Evolutionary conservation across 768 basidiomycete genomes (phyloP).

Genomic region (Pisolithus sp.): DNA sequence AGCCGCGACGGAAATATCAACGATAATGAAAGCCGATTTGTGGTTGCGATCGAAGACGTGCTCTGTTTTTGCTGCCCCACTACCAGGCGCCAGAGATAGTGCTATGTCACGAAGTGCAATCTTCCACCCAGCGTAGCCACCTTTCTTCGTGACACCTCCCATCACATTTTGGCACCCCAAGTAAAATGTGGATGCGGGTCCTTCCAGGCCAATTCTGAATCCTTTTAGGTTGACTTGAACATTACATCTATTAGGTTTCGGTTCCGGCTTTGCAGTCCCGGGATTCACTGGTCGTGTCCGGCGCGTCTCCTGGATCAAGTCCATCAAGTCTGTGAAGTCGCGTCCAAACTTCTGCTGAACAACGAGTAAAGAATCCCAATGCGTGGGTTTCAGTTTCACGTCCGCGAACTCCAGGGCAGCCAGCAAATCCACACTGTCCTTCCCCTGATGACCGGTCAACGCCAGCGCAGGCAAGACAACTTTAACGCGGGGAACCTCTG

Average conservation of each 20-base stretch:
- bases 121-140: constrained; percentile 52
- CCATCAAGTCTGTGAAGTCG: constrained; percentile 77
- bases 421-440: constrained; percentile 41
- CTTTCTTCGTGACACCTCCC: constrained; percentile 47
- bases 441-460: constrained; percentile 52
- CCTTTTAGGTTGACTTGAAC: constrained; percentile 67
- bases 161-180: constrained; percentile 72
- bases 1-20: constrained; percentile 56
- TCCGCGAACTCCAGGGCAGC: constrained; percentile 64
- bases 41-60: constrained; percentile 51
- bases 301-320: constrained; percentile 58
- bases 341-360: constrained; percentile 88
- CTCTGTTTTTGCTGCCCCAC: constrained; percentile 28
- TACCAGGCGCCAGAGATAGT: constrained; percentile 72
- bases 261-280: constrained; percentile 7
- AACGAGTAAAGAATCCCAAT: constrained; percentile 76
- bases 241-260: constrained; percentile 30
- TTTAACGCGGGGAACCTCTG: constrained; percentile 47
- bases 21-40: constrained; percentile 75
- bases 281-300: constrained; percentile 17
- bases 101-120: constrained; percentile 68
- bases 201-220: constrained; percentile 74
- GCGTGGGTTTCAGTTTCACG: constrained; percentile 69
- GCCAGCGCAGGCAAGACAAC: constrained; percentile 62
- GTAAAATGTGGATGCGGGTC: constrained; percentile 62